phyloP scores from a whole-genome alignment of 2,329 filamentous ascomycete genomes.

The Orbilia ellipsospora region DNA sequence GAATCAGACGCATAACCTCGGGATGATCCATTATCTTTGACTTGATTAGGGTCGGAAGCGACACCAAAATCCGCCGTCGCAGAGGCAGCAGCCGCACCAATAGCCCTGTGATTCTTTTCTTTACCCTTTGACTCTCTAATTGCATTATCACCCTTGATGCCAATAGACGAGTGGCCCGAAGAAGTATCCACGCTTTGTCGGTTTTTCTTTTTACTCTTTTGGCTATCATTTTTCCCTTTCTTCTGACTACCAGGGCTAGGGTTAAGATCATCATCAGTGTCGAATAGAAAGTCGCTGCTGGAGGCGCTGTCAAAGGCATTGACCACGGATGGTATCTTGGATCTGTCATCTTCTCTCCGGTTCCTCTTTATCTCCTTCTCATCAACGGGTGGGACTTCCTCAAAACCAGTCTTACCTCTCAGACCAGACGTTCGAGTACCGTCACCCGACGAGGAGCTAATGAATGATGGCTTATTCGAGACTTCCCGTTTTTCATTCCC shows the following conservation, averaged over 20 bases:
- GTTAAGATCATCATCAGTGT: neutral
- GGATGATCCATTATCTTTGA: neutral
- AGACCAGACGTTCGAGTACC: too few relatives aligned
- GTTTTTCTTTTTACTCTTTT: neutral
- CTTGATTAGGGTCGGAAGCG: neutral
- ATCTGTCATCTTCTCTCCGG: too few relatives aligned
- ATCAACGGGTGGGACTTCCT: too few relatives aligned
- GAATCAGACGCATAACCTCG: neutral
- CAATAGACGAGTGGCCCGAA: neutral
- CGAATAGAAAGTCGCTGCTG: conserved; percentile 8
- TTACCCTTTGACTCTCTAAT: neutral
- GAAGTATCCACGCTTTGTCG: neutral
- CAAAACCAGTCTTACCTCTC: too few relatives aligned
- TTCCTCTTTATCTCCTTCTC: too few relatives aligned
- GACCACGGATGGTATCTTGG: neutral
- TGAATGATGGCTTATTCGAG: too few relatives aligned
- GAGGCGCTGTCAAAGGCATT: conserved; percentile 5
- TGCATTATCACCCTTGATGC: neutral
- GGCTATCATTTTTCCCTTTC: neutral
- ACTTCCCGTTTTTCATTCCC: too few relatives aligned
- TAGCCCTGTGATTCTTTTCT: neutral
- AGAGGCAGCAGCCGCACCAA: too few relatives aligned
- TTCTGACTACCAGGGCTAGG: neutral
- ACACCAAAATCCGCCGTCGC: neutral
- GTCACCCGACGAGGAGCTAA: too few relatives aligned